Percentiles rank a stretch among this genome's conserved stretches.
phyloP scores from a whole-genome alignment of 139 green algal genomes.

The Chlorella vulgaris region DNA sequence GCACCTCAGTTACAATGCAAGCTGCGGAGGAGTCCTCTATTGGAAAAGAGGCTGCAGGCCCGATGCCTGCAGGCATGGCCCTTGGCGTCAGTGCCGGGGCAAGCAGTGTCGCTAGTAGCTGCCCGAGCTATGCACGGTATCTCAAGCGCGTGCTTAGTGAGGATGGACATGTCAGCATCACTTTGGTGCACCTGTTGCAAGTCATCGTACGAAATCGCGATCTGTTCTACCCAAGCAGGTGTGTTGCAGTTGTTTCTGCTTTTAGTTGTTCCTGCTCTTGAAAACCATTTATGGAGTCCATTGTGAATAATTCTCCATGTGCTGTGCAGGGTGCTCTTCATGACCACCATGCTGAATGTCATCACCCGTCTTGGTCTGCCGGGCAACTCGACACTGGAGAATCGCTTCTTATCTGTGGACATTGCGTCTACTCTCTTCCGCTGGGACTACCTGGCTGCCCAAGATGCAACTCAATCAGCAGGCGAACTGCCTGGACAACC shows the following conservation, averaged over 20 bases:
- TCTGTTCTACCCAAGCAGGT: conserved; percentile 80
- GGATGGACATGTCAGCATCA: conserved; percentile 71
- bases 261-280: too few relatives aligned
- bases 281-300: too few relatives aligned
- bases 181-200: conserved; percentile 91
- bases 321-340: conserved; percentile 75
- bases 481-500: not conserved
- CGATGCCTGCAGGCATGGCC: too few relatives aligned
- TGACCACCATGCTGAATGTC: conserved; percentile 90
- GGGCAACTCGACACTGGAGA: conserved; percentile 74
- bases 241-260: not conserved
- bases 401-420: conserved; percentile 88
- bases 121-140: conserved; percentile 84
- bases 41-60: not conserved
- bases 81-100: too few relatives aligned
- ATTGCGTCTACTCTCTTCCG: conserved; percentile 84
- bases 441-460: conserved; percentile 78
- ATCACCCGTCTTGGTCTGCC: conserved; percentile 76
- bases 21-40: not conserved
- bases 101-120: conserved; percentile 1
- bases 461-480: not conserved
- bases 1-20: not conserved
- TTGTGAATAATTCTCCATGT: too few relatives aligned
- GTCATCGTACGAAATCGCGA: conserved; percentile 88
- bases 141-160: conserved; percentile 84